Evolutionary conservation across 441 rosid species (phyloP).

Genomic region (Croton setiger): DNA sequence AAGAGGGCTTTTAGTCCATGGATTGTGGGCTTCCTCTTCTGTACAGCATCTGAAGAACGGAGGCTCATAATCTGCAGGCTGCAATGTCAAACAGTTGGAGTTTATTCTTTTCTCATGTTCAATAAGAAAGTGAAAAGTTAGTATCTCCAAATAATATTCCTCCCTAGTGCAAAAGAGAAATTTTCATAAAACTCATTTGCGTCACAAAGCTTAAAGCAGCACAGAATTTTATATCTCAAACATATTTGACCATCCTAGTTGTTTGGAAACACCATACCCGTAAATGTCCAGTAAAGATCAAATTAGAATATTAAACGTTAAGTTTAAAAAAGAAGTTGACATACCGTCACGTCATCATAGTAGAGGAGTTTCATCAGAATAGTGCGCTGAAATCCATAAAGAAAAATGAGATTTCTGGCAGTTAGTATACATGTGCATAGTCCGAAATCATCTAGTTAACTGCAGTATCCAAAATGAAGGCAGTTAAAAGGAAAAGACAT

Average conservation of each 20-base stretch:
- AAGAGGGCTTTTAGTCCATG: slow-evolving; percentile 88
- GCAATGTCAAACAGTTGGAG: slow-evolving; percentile 22
- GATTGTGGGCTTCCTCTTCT: slow-evolving; percentile 76
- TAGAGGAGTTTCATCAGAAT: slow-evolving; percentile 92
- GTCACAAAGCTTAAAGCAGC: slow-evolving; percentile 8
- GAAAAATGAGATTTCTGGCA: slow-evolving; percentile 13
- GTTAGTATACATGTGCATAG: background rate
- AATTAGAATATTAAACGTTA: no score
- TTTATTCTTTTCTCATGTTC: background rate
- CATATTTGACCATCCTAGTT: slow-evolving; percentile 1
- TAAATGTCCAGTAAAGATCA: no score
- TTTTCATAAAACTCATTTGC: background rate
- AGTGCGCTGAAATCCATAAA: slow-evolving; percentile 63
- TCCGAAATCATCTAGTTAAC: background rate
- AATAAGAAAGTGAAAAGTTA: slow-evolving; percentile 2
- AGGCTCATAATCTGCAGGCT: slow-evolving; percentile 95
- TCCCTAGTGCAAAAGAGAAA: slow-evolving; percentile 12
- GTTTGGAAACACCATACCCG: background rate
- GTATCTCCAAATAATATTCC: slow-evolving; percentile 2
- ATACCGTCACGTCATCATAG: slow-evolving; percentile 95
- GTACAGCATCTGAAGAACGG: slow-evolving; percentile 89
- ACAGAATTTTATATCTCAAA: background rate
- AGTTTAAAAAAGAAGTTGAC: slow-evolving; percentile 21
- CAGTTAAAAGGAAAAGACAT: background rate
- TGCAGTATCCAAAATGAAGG: background rate